Evolutionary conservation across 2,329 filamentous ascomycete species (phyloP), one percentile per base, ranked within the genome.

Genomic region (Dactylellina cionopaga): DNA sequence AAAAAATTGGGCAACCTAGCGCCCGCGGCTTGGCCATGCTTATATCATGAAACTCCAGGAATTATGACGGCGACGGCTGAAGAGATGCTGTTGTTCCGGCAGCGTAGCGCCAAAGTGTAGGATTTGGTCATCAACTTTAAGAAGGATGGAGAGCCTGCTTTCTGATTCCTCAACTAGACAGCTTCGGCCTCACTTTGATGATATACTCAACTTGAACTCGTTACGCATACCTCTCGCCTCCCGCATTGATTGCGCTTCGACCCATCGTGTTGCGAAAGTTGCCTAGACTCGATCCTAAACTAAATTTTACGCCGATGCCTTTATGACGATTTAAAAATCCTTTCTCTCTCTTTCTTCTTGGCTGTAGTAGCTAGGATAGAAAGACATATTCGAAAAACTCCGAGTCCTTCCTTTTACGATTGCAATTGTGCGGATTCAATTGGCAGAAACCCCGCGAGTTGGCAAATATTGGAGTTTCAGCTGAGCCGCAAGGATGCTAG

Each of bases 1-100:
- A 31, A 59, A 46, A 43, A 37, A n/a, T n/a, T 71, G 47, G 66
- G 51, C 66, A 64, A 64, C 66, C 66, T 71, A 71, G 58, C 49
- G 51, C 33, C 37, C 27, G 58, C 51, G 58, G 66, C 51, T 64
- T 35, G 46, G 60, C 29, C 65, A 71, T 56, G 10, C 58, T 58
- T 56, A 51, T n/a, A 64, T 33, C 56, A 29, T 63, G 44, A 56
- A 64, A 63, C 51, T 52, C 47, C 31, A 44, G 11, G 33, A 41
- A 44, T 17, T n/a, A 54, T 46, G 63, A 54, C 25, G 25, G 31
- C 25, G 52, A 11, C n/a, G 33, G n/a, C 9, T 46, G 5, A 7
- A 35, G 29, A 22, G 25, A 33, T 27, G 37, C 33, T 39, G 41
- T 39, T 47, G 46, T 19, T 41, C 27, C 2, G 33, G 58, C 35